A percentile compares a stretch with the other conserved stretches of the same genome.
These are phyloP conservation scores for Citrus trifoliata DNA, from an alignment of 345 rosid genomes.

Conservation along the genomic window DNA sequence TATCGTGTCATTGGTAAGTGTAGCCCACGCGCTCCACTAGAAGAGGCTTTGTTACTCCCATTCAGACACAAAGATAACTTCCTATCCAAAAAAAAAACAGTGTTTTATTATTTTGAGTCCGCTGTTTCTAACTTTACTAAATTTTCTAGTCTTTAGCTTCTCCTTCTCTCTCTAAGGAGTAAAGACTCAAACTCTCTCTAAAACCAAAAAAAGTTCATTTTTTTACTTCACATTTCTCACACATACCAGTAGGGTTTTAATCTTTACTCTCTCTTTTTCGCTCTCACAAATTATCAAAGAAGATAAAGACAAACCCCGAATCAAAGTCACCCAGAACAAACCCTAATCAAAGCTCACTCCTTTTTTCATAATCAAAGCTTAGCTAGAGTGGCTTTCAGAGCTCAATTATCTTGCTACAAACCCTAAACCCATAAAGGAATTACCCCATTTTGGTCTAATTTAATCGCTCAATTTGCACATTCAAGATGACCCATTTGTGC, in stretches of 20 bases:
- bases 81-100: too few relatives aligned
- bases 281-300: constrained; percentile 37
- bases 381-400: constrained; percentile 15
- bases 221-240: constrained; percentile 36
- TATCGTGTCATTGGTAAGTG: constrained; percentile 4
- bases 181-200: constrained; percentile 12
- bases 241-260: constrained; percentile 53
- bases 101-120: neutral
- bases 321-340: constrained; percentile 13
- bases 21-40: neutral
- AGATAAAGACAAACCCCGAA: constrained; percentile 37
- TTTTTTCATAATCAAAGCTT: constrained; percentile 27
- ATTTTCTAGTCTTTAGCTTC: neutral
- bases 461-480: constrained; percentile 1
- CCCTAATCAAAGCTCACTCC: constrained; percentile 30
- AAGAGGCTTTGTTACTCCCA: neutral
- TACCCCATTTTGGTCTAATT: constrained; percentile 29
- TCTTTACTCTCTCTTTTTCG: constrained; percentile 43
- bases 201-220: neutral
- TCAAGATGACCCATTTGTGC: constrained; percentile 24
- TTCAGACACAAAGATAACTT: constrained; percentile 10
- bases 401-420: constrained; percentile 28
- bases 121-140: neutral
- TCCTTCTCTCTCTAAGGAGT: constrained; percentile 1
- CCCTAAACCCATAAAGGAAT: constrained; percentile 31